Percentiles rank a stretch among this genome's conserved stretches.
Conservation (phyloP, 352 stramenopile genomes). For the Aphanomyces astaci region DNA sequence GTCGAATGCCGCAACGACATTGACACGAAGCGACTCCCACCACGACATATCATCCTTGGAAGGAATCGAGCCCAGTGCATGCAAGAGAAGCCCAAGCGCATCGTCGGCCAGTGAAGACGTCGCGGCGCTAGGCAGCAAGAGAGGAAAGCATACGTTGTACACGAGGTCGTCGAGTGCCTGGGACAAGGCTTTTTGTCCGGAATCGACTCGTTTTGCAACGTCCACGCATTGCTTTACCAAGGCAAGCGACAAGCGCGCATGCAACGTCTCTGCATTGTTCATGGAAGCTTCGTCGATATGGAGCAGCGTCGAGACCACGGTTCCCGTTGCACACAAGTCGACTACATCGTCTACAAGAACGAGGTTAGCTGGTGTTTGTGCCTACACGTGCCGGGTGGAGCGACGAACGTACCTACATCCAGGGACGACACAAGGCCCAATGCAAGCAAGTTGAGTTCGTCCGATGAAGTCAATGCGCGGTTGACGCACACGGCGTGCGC, state of each 20-base stretch:
- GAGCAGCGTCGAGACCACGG: constrained; percentile 5
- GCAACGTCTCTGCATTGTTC: neutral
- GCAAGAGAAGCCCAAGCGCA: neutral
- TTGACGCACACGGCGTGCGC: neutral
- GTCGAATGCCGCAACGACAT: neutral
- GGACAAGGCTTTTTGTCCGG: neutral
- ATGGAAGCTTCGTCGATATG: neutral
- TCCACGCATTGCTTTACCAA: constrained; percentile 5
- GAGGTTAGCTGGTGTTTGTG: neutral
- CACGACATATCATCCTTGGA: neutral
- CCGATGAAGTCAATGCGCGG: neutral
- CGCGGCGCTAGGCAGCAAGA: neutral
- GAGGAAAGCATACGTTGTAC: neutral
- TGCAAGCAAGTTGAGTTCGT: neutral
- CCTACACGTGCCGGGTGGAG: neutral
- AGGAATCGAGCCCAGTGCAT: neutral
- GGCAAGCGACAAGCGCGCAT: constrained; percentile 5
- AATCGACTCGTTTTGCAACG: no score
- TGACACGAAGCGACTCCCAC: neutral
- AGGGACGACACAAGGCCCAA: constrained; percentile 16
- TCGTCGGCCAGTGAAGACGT: neutral
- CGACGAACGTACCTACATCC: neutral
- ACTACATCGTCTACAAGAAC: neutral
- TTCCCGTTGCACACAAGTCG: neutral
- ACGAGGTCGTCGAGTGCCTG: neutral